Base-by-base conservation (phyloP, 1,284 basidiomycete species). In the Fomitopsis schrenkii region DNA sequence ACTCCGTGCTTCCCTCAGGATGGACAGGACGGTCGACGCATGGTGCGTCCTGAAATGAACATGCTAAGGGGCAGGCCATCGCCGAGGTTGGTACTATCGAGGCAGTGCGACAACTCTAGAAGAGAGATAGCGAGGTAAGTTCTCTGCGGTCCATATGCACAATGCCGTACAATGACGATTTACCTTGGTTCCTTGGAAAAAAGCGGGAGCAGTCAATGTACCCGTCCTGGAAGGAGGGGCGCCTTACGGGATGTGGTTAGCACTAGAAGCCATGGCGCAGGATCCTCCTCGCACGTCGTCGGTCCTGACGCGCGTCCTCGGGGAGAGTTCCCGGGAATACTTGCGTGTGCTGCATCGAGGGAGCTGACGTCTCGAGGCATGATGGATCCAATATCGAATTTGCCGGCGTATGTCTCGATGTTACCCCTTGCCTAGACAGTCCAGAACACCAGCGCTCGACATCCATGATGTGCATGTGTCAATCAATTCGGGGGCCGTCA, bases 131-230 rank as follows among this genome's bases (percentile, higher is more conserved):
- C 33, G 41, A 41, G 17, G 26, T 46, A 22, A 40, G 28, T 17
- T 17, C 52, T 19, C 50, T 36, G 9, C 9, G 41, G 28, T 15
- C 58, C 58, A 59, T 55, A 55, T 59, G 58, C 52, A 45, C 58
- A 52, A 46, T 55, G 58, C 58, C 58, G 58, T 59, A 45, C 42
- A n/a, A 6, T 5, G 52, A 26, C 55, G 52, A 59, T 59, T 40
- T 46, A 22, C 58, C 40, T 55, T 6, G 14, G n/a, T 30, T 55
- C 36, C 36, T 33, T 15, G 17, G 33, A 30, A 19, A 19, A 53
- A 22, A 15, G 12, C 57, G 45, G 52, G 35, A 36, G 52, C 52
- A 36, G 52, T 54, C 35, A 54, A 38, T 38, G 52, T 17, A 15
- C 35, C 12, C 52, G n/a, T 50, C 28, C 52, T 38, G 52, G 33